These are phyloP conservation scores for Cocos nucifera DNA, from an alignment of 176 grass and related monocot genomes.

Conservation along the genomic window DNA sequence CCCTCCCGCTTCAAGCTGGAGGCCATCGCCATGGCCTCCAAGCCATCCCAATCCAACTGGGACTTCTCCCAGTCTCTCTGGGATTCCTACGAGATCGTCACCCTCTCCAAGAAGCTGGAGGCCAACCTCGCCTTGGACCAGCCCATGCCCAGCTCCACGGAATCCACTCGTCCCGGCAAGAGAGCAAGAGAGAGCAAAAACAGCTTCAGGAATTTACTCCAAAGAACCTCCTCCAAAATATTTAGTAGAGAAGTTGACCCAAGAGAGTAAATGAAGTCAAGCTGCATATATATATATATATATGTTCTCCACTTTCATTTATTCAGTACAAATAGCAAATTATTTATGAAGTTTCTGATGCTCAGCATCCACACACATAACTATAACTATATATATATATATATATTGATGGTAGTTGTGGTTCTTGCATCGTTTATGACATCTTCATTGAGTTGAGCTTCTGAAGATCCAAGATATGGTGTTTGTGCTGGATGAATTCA, in stretches of 20 bases:
- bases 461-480: conserved; percentile 44
- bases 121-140: conserved; percentile 36
- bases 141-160: background rate
- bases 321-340: too few relatives aligned
- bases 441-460: conserved; percentile 58
- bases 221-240: conserved; percentile 24
- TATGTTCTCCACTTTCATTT: too few relatives aligned
- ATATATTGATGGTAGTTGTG: too few relatives aligned
- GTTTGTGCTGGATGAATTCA: conserved; percentile 52
- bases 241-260: too few relatives aligned
- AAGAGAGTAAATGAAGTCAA: too few relatives aligned
- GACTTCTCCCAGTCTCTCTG: conserved; percentile 61
- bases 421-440: conserved; percentile 11
- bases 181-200: conserved; percentile 32
- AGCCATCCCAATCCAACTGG: conserved; percentile 16
- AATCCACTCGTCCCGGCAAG: conserved; percentile 20
- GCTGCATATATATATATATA: too few relatives aligned
- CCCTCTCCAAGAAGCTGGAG: conserved; percentile 56
- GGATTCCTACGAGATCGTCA: conserved; percentile 85
- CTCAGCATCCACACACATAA: too few relatives aligned
- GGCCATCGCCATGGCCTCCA: conserved; percentile 19
- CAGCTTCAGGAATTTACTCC: conserved; percentile 49
- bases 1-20: conserved; percentile 81
- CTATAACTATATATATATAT: too few relatives aligned
- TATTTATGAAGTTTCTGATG: too few relatives aligned